phyloP scores from a whole-genome alignment of 1,139 yeast species.

The Eremothecium coryli region DNA sequence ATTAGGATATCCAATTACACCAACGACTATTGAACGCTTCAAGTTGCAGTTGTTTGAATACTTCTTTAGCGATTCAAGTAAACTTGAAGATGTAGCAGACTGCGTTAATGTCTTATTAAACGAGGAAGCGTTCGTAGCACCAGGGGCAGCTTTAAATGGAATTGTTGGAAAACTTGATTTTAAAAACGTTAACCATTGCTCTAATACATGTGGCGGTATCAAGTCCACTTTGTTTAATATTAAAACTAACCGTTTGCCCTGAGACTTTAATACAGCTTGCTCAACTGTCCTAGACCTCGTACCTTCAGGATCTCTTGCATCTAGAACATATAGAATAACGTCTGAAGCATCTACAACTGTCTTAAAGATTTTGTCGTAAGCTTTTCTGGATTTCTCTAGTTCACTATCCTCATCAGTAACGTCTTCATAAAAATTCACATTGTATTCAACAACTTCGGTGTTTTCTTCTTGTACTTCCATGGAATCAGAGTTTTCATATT shows the following conservation, averaged over 20 bases:
- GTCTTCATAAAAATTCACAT: slow-evolving; percentile 38
- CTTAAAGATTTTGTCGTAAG: slow-evolving; percentile 82
- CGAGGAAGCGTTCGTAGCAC: slow-evolving; percentile 54
- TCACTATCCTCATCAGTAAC: slow-evolving; percentile 42
- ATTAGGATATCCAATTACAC: slow-evolving; percentile 94
- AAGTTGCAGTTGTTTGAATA: slow-evolving; percentile 77
- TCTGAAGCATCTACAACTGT: slow-evolving; percentile 80
- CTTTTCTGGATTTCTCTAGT: slow-evolving; percentile 78
- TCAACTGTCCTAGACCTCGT: slow-evolving; percentile 90
- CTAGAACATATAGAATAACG: slow-evolving; percentile 83
- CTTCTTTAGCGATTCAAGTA: slow-evolving; percentile 74
- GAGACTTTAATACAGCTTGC: slow-evolving; percentile 72
- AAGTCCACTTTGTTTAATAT: slow-evolving; percentile 87
- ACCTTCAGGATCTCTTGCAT: slow-evolving; percentile 95
- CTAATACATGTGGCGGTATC: slow-evolving; percentile 73
- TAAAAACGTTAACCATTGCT: slow-evolving; percentile 75
- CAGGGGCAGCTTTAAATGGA: slow-evolving; percentile 64
- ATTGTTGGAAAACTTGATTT: slow-evolving; percentile 83
- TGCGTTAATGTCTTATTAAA: slow-evolving; percentile 74
- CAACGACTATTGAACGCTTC: slow-evolving; percentile 87
- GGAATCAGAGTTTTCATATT: slow-evolving; percentile 46
- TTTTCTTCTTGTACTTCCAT: slow-evolving; percentile 34
- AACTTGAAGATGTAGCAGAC: slow-evolving; percentile 59
- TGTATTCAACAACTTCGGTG: slow-evolving; percentile 44
- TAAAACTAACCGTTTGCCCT: slow-evolving; percentile 75